phyloP scores from a whole-genome alignment of 202 grass and related monocot genomes.

The Carex arenaria region DNA sequence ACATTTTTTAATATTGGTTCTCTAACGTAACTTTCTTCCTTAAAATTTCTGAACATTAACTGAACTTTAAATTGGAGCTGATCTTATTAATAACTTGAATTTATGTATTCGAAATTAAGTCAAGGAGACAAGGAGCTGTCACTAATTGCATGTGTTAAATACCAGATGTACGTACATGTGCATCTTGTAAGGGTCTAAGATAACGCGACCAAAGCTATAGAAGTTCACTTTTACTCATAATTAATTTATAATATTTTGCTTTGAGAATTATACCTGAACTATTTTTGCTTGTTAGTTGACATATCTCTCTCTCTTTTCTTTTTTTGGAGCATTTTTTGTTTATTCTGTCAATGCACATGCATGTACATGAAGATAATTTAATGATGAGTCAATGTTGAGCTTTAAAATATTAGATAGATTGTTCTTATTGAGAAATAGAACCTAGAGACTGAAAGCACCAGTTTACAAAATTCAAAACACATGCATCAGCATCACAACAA shows the following conservation, averaged over 20 bases:
- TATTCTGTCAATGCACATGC: constrained; percentile 1
- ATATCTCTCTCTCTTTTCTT: not conserved
- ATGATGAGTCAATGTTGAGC: not conserved
- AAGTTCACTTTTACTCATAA: too few relatives aligned
- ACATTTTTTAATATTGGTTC: too few relatives aligned
- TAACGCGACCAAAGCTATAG: too few relatives aligned
- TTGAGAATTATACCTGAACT: not conserved
- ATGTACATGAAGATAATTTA: constrained; percentile 16
- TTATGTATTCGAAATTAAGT: too few relatives aligned
- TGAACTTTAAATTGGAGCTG: not conserved
- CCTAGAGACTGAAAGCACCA: not conserved
- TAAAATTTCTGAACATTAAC: not conserved
- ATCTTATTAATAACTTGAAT: not conserved
- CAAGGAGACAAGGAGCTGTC: too few relatives aligned
- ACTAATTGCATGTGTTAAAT: too few relatives aligned
- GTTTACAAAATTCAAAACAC: not conserved
- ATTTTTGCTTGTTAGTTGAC: not conserved
- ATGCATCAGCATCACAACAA: constrained; percentile 13
- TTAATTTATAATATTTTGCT: not conserved
- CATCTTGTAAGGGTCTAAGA: too few relatives aligned
- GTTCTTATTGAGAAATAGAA: constrained; percentile 12
- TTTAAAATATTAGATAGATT: not conserved
- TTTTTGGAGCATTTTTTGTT: not conserved
- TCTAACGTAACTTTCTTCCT: not conserved
- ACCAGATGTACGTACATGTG: too few relatives aligned